These are phyloP conservation scores for Calonectria pseudoreteaudii DNA, from an alignment of 2,329 filamentous ascomycete genomes.

Conservation along the genomic window DNA sequence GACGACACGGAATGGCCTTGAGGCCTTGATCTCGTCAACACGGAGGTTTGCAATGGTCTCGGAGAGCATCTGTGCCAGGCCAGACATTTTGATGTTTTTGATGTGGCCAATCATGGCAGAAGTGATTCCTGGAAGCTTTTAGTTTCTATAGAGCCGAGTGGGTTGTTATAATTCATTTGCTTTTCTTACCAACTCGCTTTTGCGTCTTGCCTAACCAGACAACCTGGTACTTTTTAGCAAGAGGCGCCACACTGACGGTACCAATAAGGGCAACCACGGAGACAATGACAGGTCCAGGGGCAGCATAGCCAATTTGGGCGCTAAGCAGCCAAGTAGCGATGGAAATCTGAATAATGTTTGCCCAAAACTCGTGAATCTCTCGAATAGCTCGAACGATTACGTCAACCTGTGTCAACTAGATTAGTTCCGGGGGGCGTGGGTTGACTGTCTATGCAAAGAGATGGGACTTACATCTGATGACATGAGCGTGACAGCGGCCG, in stretches of 20 bases:
- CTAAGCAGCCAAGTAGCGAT: slow-evolving; percentile 49
- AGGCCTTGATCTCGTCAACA: slow-evolving; percentile 50
- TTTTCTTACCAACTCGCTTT: slow-evolving; percentile 42
- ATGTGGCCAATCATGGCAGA: slow-evolving; percentile 52
- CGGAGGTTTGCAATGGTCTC: slow-evolving; percentile 46
- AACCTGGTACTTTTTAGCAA: slow-evolving; percentile 45
- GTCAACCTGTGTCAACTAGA: slow-evolving; percentile 45
- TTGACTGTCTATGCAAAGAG: background rate
- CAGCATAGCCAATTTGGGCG: slow-evolving; percentile 49
- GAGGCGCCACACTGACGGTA: slow-evolving; percentile 43
- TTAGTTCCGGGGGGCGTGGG: background rate
- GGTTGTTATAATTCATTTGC: fast-evolving
- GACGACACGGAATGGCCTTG: slow-evolving; percentile 49
- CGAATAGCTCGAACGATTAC: slow-evolving; percentile 50
- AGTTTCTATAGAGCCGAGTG: background rate
- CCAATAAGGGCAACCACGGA: slow-evolving; percentile 42
- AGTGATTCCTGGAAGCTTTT: slow-evolving; percentile 38
- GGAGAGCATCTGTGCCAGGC: slow-evolving; percentile 48
- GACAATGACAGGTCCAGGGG: slow-evolving; percentile 48
- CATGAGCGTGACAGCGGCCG: slow-evolving; percentile 55
- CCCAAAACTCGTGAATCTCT: slow-evolving; percentile 53
- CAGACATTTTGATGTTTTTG: slow-evolving; percentile 57
- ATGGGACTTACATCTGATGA: slow-evolving; percentile 50
- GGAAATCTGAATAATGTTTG: slow-evolving; percentile 49
- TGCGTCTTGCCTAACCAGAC: slow-evolving; percentile 42